Conservation (phyloP, 306 rosid genomes). For the Pterocarpus santalinus region DNA sequence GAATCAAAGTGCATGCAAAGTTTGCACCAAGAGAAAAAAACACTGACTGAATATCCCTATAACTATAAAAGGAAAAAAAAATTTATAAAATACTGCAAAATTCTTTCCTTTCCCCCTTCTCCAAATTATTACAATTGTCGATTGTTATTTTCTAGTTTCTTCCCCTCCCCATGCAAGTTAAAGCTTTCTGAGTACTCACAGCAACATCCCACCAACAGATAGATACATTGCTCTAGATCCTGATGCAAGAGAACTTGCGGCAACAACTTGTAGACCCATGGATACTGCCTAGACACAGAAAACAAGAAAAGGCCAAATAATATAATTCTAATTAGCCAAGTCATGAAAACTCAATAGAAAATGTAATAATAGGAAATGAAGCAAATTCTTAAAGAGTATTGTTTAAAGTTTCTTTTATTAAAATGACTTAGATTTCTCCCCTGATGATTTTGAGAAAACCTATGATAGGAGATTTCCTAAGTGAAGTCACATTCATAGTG, state of each 20-base stretch:
- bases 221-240: conserved; percentile 67
- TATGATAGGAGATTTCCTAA: too few relatives aligned
- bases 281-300: conserved; percentile 67
- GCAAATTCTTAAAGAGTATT: neutral
- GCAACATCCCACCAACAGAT: conserved; percentile 82
- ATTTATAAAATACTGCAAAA: neutral
- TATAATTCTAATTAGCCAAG: conserved; percentile 14
- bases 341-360: neutral
- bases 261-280: conserved; percentile 74
- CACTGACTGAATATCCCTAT: neutral
- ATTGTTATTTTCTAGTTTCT: neutral
- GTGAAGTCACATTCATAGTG: too few relatives aligned
- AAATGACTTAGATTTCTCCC: too few relatives aligned
- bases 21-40: neutral
- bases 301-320: conserved; percentile 36
- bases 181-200: conserved; percentile 66
- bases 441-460: too few relatives aligned
- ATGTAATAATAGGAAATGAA: conserved; percentile 8
- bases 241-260: conserved; percentile 66
- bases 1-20: conserved; percentile 20
- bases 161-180: conserved; percentile 4
- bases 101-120: neutral
- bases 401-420: too few relatives aligned
- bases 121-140: neutral
- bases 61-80: neutral